Evolutionary conservation across 73 alveolate species (phyloP).

Genomic region (Paramecium caudatum): DNA sequence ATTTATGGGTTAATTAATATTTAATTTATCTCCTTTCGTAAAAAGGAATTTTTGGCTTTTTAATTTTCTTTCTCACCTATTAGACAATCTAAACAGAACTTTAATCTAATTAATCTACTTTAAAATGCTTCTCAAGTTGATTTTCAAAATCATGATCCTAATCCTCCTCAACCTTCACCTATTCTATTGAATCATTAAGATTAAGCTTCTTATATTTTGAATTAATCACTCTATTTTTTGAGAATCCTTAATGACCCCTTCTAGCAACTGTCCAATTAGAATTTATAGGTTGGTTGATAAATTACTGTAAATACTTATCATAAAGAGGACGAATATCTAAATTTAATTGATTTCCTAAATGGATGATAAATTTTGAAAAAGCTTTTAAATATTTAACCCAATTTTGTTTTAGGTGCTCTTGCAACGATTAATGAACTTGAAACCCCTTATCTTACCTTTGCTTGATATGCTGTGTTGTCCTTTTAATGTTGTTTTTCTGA

Average conservation of each 20-base stretch:
- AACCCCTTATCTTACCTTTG: background rate
- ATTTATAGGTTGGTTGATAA: background rate
- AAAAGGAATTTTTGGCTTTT: slow-evolving; percentile 1
- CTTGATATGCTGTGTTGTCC: slow-evolving; percentile 24
- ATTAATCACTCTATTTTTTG: slow-evolving; percentile 8
- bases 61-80: background rate
- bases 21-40: background rate
- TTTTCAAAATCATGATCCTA: slow-evolving; percentile 46
- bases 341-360: background rate
- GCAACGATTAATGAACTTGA: background rate
- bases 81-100: background rate
- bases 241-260: slow-evolving; percentile 27
- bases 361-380: background rate
- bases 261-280: slow-evolving; percentile 56
- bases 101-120: background rate
- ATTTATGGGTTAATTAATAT: background rate
- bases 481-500: background rate
- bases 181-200: background rate
- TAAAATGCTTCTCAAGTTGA: background rate
- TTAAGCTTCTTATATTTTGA: background rate
- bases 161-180: background rate
- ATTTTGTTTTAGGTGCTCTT: background rate
- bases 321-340: slow-evolving; percentile 10
- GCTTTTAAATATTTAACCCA: slow-evolving; percentile 45
- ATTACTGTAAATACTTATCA: background rate